These are phyloP conservation scores for Neckera pumila DNA, from an alignment of 225 moss, liverwort and hornwort genomes.

Conservation along the genomic window DNA sequence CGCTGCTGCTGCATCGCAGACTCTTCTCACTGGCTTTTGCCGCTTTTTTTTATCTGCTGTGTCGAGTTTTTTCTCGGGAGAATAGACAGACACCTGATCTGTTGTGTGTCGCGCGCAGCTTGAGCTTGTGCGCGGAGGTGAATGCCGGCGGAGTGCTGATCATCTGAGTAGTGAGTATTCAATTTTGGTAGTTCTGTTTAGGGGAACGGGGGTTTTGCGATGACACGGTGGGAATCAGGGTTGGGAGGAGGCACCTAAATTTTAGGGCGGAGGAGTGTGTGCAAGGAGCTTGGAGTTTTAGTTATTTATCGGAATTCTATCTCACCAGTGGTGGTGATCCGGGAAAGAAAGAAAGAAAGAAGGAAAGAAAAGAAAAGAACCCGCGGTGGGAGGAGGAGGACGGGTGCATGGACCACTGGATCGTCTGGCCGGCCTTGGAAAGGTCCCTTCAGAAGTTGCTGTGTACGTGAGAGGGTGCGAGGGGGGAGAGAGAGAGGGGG, in stretches of 20 bases:
- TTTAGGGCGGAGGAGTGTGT: background rate
- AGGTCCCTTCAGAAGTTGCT: background rate
- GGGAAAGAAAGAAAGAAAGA: background rate
- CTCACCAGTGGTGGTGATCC: background rate
- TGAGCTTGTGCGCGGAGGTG: background rate
- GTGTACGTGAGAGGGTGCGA: background rate
- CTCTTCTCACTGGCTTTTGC: background rate
- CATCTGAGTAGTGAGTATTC: background rate
- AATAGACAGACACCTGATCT: background rate
- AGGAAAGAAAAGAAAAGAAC: background rate
- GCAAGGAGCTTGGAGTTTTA: background rate
- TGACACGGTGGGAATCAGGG: constrained; percentile 5
- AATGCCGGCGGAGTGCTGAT: background rate
- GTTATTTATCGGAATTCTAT: background rate
- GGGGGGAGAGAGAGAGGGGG: background rate
- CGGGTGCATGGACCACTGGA: background rate
- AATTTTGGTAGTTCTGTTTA: background rate
- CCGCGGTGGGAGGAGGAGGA: background rate
- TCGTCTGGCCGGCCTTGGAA: background rate
- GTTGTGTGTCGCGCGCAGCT: background rate
- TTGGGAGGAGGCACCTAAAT: background rate
- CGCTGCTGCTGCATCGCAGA: background rate
- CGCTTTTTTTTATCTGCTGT: background rate
- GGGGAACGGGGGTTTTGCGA: background rate
- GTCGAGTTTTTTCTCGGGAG: background rate